These are phyloP conservation scores for Hemisphaericaspora lyxosophila DNA, from an alignment of 1,139 yeast genomes.

Conservation along the genomic window DNA sequence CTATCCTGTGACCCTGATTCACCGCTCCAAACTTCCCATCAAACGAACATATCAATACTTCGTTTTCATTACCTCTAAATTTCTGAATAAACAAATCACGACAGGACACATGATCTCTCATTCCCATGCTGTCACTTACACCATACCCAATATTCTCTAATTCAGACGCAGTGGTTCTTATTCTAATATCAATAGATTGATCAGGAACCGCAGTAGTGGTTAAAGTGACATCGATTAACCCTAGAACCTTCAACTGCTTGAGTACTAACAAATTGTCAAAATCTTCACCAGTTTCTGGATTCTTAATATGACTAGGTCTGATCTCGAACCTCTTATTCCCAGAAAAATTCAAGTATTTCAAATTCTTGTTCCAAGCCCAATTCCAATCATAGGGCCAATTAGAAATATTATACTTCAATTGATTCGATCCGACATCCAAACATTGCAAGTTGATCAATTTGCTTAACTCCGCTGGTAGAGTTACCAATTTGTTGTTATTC, in stretches of 20 bases:
- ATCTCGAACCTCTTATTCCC: constrained; percentile 93
- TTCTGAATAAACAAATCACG: constrained; percentile 87
- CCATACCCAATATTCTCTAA: constrained; percentile 81
- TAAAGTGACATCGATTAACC: constrained; percentile 92
- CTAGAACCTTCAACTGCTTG: constrained; percentile 70
- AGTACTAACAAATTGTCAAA: constrained; percentile 78
- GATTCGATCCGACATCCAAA: constrained; percentile 90
- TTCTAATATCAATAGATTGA: constrained; percentile 78
- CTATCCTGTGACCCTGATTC: constrained; percentile 64
- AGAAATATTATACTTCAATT: constrained; percentile 84
- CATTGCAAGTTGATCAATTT: constrained; percentile 63
- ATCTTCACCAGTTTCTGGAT: constrained; percentile 49
- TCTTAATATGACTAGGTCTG: constrained; percentile 55
- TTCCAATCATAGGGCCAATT: constrained; percentile 98
- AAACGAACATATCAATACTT: constrained; percentile 74
- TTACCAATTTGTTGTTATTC: constrained; percentile 82
- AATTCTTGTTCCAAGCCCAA: constrained; percentile 82
- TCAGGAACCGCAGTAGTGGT: constrained; percentile 86
- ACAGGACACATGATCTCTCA: constrained; percentile 62
- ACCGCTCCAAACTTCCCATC: constrained; percentile 73
- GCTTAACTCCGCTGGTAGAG: constrained; percentile 87
- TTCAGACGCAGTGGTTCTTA: constrained; percentile 89
- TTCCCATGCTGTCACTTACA: constrained; percentile 84
- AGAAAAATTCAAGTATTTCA: constrained; percentile 81
- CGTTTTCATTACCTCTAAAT: constrained; percentile 77